Evolutionary conservation across 495 filamentous ascomycete genomes (phyloP).

Genomic region (Aspergillus funiculosus): DNA sequence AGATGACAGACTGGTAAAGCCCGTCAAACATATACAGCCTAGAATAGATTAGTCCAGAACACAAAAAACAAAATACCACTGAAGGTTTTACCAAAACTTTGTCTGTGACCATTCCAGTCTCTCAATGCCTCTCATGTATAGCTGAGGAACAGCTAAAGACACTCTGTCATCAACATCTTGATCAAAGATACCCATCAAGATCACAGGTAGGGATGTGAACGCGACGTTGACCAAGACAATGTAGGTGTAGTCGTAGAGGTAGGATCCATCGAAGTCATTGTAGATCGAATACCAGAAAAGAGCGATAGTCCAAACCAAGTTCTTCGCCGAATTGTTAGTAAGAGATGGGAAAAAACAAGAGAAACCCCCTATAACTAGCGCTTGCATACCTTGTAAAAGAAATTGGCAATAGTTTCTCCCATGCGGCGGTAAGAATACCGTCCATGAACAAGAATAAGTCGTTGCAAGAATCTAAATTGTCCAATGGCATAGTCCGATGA

Average conservation of each 20-base stretch:
- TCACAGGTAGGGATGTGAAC: conserved; percentile 92
- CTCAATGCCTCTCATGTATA: conserved; percentile 95
- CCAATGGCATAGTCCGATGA: conserved; percentile 98
- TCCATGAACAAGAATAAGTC: conserved; percentile 90
- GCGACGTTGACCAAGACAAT: conserved; percentile 93
- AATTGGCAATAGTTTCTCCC: conserved; percentile 93
- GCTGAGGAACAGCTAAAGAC: conserved; percentile 86
- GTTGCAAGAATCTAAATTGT: conserved; percentile 90
- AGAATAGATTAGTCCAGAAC: conserved; percentile 22
- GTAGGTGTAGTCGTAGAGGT: conserved; percentile 97
- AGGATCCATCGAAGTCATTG: conserved; percentile 91
- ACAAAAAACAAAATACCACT: not conserved
- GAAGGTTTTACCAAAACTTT: conserved; percentile 81
- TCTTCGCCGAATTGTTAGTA: conserved; percentile 40
- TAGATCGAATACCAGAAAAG: conserved; percentile 98
- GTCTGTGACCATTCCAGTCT: conserved; percentile 92
- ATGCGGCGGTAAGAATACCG: conserved; percentile 93
- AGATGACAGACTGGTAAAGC: conserved; percentile 86
- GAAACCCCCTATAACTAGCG: not conserved
- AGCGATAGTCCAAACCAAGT: conserved; percentile 95
- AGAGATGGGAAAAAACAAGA: conserved; percentile 16
- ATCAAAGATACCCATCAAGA: conserved; percentile 94
- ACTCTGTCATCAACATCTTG: conserved; percentile 95
- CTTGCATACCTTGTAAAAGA: conserved; percentile 86
- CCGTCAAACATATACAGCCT: conserved; percentile 96